A percentile compares a stretch with the other conserved stretches of the same genome.
Conservation (phyloP, 192 early-diverging fungal species). For the Rhizophagus sp. region DNA sequence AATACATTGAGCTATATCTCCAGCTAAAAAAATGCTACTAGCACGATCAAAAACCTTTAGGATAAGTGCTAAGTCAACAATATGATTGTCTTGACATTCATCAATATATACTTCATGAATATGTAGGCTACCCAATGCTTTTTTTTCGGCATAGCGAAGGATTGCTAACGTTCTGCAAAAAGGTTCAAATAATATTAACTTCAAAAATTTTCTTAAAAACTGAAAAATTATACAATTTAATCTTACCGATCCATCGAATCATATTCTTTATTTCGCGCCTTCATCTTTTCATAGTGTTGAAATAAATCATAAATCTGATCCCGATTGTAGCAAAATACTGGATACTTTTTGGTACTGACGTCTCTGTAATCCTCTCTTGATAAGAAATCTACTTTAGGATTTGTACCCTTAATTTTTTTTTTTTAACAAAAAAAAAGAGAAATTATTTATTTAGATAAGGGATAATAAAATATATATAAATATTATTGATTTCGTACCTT, state of each 20-base stretch:
- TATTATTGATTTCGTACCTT: neutral
- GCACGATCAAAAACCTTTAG: conserved; percentile 12
- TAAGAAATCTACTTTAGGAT: neutral
- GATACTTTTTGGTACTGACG: conserved; percentile 12
- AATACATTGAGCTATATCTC: conserved; percentile 28
- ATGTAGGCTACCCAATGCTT: conserved; percentile 2
- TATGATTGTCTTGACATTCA: conserved; percentile 22
- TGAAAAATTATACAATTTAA: neutral
- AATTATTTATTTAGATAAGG: neutral
- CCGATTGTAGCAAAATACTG: neutral
- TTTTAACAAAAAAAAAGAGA: no score
- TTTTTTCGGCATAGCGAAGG: conserved; percentile 8
- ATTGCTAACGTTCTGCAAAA: conserved; percentile 6
- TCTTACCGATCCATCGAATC: conserved; percentile 14
- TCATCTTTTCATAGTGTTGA: conserved; percentile 19
- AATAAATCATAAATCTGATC: conserved; percentile 25
- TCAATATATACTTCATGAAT: conserved; percentile 31
- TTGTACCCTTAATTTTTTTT: conserved; percentile 1
- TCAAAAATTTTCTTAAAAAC: neutral
- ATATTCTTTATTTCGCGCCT: neutral
- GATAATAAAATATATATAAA: neutral
- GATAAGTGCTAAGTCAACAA: conserved; percentile 18
- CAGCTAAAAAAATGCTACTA: conserved; percentile 14
- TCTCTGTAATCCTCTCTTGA: conserved; percentile 8
- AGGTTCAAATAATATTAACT: neutral